Evolutionary conservation across 1,139 yeast genomes (phyloP), one percentile per base, ranked within the genome.

Genomic region (Scheffersomyces stambukii): DNA sequence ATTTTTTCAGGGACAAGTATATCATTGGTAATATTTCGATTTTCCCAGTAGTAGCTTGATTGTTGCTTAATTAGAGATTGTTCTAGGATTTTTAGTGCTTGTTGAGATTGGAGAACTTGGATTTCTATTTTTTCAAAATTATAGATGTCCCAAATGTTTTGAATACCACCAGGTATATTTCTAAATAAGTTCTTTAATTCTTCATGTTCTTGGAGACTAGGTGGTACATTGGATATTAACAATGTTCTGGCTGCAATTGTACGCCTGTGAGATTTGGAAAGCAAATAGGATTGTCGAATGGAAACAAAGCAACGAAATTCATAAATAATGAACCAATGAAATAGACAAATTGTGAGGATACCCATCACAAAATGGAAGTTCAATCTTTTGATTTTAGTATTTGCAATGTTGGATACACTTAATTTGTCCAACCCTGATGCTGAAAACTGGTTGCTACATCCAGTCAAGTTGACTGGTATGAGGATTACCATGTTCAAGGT

Each of bases 401-500:
- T 60, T 0, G 81, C 65, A 8, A 81, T 70, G 41, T 79, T 79
- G 2, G 85, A 75, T 45, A 79, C 62, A 25, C 84, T 79, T 9
- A 79, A 54, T 30, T 54, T 60, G 42, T 81, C 86, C 30, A 81
- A 51, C 0, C 85, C 83, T 1, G 49, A 28, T 9, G 71, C 65
- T 7, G 52, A 48, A 42, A 40, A 53, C 7, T 40, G 37, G 3
- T 35, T 32, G 30, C 51, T 48, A 22, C 58, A 54, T 0, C 81
- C 78, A 0, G 70, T 59, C 16, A 45, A 61, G 47, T 81, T 80
- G 3, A 79, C 57, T 0, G 86, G 84, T 2, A 78, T 43, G 17
- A 81, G 52, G 0, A 79, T 55, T 0, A 78, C 60, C 32, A 78
- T 56, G 35, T 75, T 76, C 15, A 77, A 32, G 1, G 65, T 29